These are phyloP conservation scores for Penicillium rolfsii DNA, from an alignment of 2,329 filamentous ascomycete genomes.

Conservation along the genomic window DNA sequence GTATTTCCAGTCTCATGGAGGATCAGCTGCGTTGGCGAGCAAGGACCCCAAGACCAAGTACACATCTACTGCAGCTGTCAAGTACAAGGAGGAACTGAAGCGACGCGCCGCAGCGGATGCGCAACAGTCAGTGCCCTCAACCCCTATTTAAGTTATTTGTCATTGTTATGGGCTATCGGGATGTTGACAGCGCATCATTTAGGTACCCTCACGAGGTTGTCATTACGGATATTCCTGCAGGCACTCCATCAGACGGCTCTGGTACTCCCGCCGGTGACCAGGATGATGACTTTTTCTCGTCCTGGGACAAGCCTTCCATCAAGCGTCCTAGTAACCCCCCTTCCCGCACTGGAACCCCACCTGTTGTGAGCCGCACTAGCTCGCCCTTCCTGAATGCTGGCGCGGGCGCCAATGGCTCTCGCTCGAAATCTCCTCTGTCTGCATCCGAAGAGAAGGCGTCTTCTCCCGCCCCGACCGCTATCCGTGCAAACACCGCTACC, in stretches of 20 bases:
- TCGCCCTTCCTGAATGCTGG: slow-evolving; percentile 87
- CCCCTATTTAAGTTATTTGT: neutral
- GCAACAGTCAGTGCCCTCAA: slow-evolving; percentile 66
- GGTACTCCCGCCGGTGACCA: slow-evolving; percentile 79
- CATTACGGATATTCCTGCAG: slow-evolving; percentile 71
- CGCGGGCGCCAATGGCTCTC: slow-evolving; percentile 68
- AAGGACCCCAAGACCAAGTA: slow-evolving; percentile 98
- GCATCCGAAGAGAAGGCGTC: slow-evolving; percentile 57
- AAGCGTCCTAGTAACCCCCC: slow-evolving; percentile 94
- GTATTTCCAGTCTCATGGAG: slow-evolving; percentile 96
- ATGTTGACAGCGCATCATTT: slow-evolving; percentile 17
- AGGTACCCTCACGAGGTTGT: slow-evolving; percentile 86
- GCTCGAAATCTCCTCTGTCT: slow-evolving; percentile 80
- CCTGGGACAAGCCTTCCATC: slow-evolving; percentile 97
- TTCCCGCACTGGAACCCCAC: slow-evolving; percentile 85
- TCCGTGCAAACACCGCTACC: slow-evolving; percentile 76
- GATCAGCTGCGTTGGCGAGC: slow-evolving; percentile 88
- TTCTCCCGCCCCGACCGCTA: slow-evolving; percentile 63
- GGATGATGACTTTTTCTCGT: slow-evolving; percentile 96
- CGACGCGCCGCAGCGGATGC: slow-evolving; percentile 80
- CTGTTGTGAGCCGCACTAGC: slow-evolving; percentile 74
- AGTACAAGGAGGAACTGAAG: slow-evolving; percentile 98
- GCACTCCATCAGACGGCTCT: slow-evolving; percentile 64
- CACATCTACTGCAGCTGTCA: slow-evolving; percentile 85
- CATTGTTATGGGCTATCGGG: slow-evolving; percentile 18